Conservation (phyloP, 257 asterid genomes). For the Cynanchum wilfordii region DNA sequence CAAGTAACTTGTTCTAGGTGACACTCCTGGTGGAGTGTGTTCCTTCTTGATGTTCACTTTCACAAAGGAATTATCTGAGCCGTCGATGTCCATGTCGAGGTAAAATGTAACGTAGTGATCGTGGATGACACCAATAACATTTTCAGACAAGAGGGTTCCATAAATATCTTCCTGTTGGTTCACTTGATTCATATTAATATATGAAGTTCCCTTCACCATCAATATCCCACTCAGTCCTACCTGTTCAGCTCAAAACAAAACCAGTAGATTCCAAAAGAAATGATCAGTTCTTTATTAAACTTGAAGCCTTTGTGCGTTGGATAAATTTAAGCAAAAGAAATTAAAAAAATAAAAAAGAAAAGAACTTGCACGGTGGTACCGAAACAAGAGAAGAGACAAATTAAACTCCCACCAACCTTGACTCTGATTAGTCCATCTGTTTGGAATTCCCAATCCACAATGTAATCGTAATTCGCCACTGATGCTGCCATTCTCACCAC, state of each 20-base stretch:
- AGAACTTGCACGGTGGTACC: background rate
- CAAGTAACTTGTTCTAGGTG: slow-evolving; percentile 82
- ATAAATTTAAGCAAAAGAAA: background rate
- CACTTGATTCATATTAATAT: slow-evolving; percentile 66
- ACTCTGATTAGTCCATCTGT: slow-evolving; percentile 77
- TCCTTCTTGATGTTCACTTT: slow-evolving; percentile 74
- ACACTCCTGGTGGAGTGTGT: slow-evolving; percentile 43
- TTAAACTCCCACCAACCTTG: slow-evolving; percentile 40
- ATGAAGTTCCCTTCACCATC: slow-evolving; percentile 85
- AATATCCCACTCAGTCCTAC: slow-evolving; percentile 83
- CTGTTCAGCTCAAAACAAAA: slow-evolving; percentile 22
- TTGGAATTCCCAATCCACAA: slow-evolving; percentile 96
- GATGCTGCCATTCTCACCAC: slow-evolving; percentile 98
- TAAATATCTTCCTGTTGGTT: slow-evolving; percentile 51
- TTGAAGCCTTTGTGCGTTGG: background rate
- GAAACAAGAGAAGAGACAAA: background rate
- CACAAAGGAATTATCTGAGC: slow-evolving; percentile 68
- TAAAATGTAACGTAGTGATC: slow-evolving; percentile 83
- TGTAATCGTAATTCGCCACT: slow-evolving; percentile 90
- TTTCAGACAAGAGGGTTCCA: slow-evolving; percentile 77
- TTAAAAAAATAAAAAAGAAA: background rate
- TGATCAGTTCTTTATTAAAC: background rate
- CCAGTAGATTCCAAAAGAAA: background rate
- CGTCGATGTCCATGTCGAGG: slow-evolving; percentile 91
- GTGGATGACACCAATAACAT: slow-evolving; percentile 83